A percentile compares a stretch with the other conserved stretches of the same genome.
Conservation (phyloP, 139 green algal species). For the Haematococcus lacustris region DNA sequence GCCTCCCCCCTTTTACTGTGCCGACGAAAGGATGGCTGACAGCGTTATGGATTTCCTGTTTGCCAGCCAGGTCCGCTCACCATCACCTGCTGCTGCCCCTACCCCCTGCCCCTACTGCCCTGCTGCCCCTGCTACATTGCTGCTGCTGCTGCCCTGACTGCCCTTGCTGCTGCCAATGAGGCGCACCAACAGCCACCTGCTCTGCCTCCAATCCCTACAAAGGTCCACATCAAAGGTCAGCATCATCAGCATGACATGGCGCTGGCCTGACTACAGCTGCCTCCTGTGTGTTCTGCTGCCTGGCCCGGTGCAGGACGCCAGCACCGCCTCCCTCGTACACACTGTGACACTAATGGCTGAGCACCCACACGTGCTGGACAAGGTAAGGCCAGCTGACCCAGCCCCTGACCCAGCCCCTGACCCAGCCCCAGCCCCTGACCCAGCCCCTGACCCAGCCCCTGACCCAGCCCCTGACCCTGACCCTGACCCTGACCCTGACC, state of each 20-base stretch:
- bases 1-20: constrained; percentile 44
- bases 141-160: background rate
- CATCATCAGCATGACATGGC: background rate
- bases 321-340: constrained; percentile 75
- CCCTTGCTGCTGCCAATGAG: too few species aligned
- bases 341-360: constrained; percentile 74
- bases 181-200: too few species aligned
- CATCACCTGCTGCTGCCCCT: background rate
- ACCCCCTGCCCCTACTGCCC: too few species aligned
- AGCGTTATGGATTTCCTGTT: constrained; percentile 85
- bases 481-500: too few species aligned
- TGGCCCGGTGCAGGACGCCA: constrained; percentile 62
- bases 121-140: background rate
- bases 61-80: constrained; percentile 37
- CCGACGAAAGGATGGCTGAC: constrained; percentile 61
- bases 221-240: background rate
- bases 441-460: too few species aligned
- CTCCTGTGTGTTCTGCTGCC: background rate
- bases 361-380: constrained; percentile 64
- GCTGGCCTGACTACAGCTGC: background rate
- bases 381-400: too few species aligned
- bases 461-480: too few species aligned
- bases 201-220: background rate
- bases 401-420: too few species aligned
- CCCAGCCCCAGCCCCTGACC: too few species aligned